Base-by-base conservation (phyloP, 2,329 filamentous ascomycete species). In the Hypoxylon sp. region DNA sequence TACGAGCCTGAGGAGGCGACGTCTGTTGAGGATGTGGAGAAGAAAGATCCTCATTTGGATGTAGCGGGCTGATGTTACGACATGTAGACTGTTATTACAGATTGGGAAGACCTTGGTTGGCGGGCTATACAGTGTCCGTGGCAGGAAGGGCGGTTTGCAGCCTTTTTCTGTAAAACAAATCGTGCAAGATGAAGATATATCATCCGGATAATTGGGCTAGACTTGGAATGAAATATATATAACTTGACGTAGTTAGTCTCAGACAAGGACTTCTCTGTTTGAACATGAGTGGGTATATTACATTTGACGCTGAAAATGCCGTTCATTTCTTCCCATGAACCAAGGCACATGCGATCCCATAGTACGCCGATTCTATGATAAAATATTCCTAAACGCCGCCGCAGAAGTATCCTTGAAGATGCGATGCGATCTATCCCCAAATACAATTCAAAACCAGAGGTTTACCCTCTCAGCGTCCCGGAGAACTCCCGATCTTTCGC, bases 1-100 rank as follows among this genome's bases (percentile, higher is more conserved):
- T 92, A 85, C 73, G 80, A 83, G 28, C 65, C 72, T 7, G 36
- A 60, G 20, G 61, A 54, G 30, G 58, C 28, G 42, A 22, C 32
- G 49, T 20, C 46, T 14, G 49, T 24, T 6, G 65, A 63, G 22
- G 61, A 59, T 22, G 55, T 56, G 22, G 36, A 57, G 48, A 24
- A 12, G 38, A 50, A 22, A 6, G 61, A 68, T 45, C 52, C 54
- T n/a, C 45, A 45, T 11, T 18, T 61, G 20, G 61, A 70, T 54
- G 22, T 69, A 20, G 62, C 68, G 44, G 64, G 64, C 2, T 70
- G 50, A 61, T 24, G 3, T 28, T 45, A 24, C 22, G 12, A 7
- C 22, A 3, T 11, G 30, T 33, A 33, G 30, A 33, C 12, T 14
- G 11, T 33, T 33, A 3, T 14, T 33, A 4, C 12, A 46, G 38